Base-by-base conservation (phyloP, 148 eudicot species). In the Vaccinium myrtillus region DNA sequence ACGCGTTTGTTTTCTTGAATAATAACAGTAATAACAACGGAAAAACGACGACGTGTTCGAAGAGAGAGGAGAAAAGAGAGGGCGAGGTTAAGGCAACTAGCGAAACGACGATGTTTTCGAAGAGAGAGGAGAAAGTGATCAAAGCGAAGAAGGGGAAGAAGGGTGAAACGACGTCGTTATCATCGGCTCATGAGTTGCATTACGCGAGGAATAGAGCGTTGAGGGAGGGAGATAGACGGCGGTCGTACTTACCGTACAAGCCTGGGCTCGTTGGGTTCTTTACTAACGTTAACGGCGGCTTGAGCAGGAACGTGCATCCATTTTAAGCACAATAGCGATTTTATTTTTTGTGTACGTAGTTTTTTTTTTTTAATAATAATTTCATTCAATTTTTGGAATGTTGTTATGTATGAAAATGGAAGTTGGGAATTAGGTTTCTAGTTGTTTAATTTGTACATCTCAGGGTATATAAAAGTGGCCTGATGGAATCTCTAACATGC, bases 291-390 rank as follows among this genome's bases (percentile, higher is more conserved):
- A 91, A 86, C 79, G 94, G 93, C n/a, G 90, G 97, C 32, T 83
- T 91, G 13, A 92, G 91, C 82, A 94, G 87, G 59, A 94, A 97
- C 81, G 90, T 97, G 56, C 98, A 97, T 89, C 99, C 99, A 51
- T 97, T 87, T 59, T 96, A 91, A 39, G 32, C 82, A 53, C 30
- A 18, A 21, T 14, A 7, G 46, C 55, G 0, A 4, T 58, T 14
- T 80, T 39, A 4, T 32, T 18, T 39, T 5, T 19, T 32, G 10
- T 58, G 4, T 77, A 10, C 23, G 3, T 2, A 46, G 10, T 16
- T 10, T 54, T 56, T 18, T 32, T 13, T 4, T 12, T 21, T n/a
- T 8, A 1, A n/a, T 50, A 9, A 10, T 49, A 21, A n/a, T 21
- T 76, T 76, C 32, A 21, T 48, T 18, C 9, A 10, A 21, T 8